Base-by-base conservation (phyloP, 2,329 filamentous ascomycete species). In the Penicillium sp. region DNA sequence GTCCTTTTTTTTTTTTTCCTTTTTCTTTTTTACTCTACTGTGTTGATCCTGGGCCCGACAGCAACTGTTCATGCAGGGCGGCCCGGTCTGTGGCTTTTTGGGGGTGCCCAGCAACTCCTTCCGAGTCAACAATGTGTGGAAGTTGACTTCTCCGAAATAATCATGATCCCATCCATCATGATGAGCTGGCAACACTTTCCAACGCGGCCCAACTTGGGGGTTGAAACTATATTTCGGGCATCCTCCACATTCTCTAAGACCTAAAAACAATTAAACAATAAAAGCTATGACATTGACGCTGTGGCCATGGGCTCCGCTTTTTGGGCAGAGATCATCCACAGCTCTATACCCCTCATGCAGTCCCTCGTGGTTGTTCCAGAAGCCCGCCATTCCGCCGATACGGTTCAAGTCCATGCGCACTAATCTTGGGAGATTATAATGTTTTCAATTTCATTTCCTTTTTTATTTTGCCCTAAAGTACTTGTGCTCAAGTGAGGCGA, bases 51-150 rank as follows among this genome's bases (percentile, higher is more conserved):
- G 32, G 43, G 48, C 55, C 38, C 37, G 40, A 56, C 53, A 58
- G 56, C 60, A 62, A 55, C 55, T 61, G 56, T 61, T 63, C 62
- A 69, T 69, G 68, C 67, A 70, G 59, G 65, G 65, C 65, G 63
- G 67, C 66, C 66, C 60, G 59, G 64, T 61, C 57, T 60, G 37
- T 66, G 58, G 47, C 56, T 57, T 45, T 45, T 26, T 26, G 2
- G 22, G 37, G 32, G 37, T 48, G 43, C 50, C 43, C 49, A 52
- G 54, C 43, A 53, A 24, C 14, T 20, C 22, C 26, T 22, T 31
- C 26, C 50, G 24, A 43, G 44, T 55, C 24, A 35, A 53, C 34
- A 48, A 39, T 32, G 29, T 46, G 32, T 46, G 32, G 22, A 37
- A 34, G 7, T 51, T 14, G 39, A 20, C 29, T 51, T 50, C 39